Conservation (phyloP, 1,284 basidiomycete species). For the Ustilago crameri region DNA sequence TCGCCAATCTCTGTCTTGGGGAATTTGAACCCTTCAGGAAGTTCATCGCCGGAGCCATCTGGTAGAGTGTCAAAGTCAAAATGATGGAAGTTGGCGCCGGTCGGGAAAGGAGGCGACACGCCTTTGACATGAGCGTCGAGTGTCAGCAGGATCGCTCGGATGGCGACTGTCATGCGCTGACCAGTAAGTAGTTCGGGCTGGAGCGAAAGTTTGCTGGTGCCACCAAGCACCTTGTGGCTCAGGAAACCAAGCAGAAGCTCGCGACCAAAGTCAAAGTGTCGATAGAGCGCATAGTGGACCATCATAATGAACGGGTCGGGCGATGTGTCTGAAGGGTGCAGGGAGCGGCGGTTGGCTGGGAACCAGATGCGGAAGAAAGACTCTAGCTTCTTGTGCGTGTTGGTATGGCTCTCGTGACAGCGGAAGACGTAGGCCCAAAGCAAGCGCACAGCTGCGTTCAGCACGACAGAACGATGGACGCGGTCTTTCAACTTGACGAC, state of each 20-base stretch:
- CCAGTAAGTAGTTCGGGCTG: constrained; percentile 60
- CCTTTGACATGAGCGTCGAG: constrained; percentile 78
- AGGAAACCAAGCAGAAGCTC: constrained; percentile 76
- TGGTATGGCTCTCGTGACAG: constrained; percentile 84
- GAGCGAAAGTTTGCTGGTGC: constrained; percentile 53
- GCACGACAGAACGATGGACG: constrained; percentile 76
- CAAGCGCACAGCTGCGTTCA: constrained; percentile 85
- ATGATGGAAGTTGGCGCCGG: constrained; percentile 76
- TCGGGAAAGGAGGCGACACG: constrained; percentile 79
- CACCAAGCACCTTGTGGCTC: constrained; percentile 53
- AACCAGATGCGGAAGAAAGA: constrained; percentile 82
- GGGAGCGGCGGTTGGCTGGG: constrained; percentile 75
- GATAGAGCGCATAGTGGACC: constrained; percentile 83
- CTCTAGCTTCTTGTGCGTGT: constrained; percentile 82
- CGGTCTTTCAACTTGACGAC: constrained; percentile 87
- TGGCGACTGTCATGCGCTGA: constrained; percentile 76
- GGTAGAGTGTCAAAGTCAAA: constrained; percentile 67
- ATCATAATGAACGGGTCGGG: constrained; percentile 82
- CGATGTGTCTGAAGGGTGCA: constrained; percentile 80
- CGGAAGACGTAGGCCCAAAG: constrained; percentile 95
- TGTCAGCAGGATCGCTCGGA: constrained; percentile 82
- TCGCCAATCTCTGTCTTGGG: constrained; percentile 78
- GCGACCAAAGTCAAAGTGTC: constrained; percentile 86
- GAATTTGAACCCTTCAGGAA: constrained; percentile 50
- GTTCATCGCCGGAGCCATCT: constrained; percentile 49